Conservation (phyloP, 2,329 filamentous ascomycete genomes). For the Talaromyces sp. region DNA sequence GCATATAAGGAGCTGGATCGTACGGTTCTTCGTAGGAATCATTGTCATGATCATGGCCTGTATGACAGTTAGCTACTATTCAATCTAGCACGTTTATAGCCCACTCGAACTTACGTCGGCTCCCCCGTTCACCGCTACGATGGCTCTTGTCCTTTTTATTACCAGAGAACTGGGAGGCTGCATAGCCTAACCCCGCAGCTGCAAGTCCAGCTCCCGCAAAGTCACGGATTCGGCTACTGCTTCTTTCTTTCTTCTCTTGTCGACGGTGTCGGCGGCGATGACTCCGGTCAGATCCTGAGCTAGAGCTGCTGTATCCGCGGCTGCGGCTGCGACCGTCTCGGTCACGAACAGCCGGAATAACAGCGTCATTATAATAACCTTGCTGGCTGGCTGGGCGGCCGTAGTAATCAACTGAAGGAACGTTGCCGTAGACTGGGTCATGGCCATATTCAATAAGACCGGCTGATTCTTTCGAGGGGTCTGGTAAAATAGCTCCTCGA, state of each 20-base stretch:
- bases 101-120: slow-evolving; percentile 42
- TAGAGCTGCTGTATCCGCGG: slow-evolving; percentile 34
- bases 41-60: slow-evolving; percentile 28
- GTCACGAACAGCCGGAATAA: slow-evolving; percentile 36
- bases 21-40: slow-evolving; percentile 41
- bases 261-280: slow-evolving; percentile 28
- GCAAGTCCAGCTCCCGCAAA: slow-evolving; percentile 53
- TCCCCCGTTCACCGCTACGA: slow-evolving; percentile 42
- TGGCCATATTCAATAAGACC: slow-evolving; percentile 61
- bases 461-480: slow-evolving; percentile 40
- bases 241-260: slow-evolving; percentile 26
- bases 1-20: slow-evolving; percentile 34
- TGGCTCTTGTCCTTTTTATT: slow-evolving; percentile 47
- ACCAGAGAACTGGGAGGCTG: slow-evolving; percentile 53
- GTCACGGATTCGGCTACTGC: slow-evolving; percentile 38
- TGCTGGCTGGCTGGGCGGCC: slow-evolving; percentile 36
- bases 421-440: slow-evolving; percentile 56
- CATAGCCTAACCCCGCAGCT: slow-evolving; percentile 53
- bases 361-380: slow-evolving; percentile 39
- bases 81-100: neutral
- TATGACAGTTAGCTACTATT: slow-evolving; percentile 11
- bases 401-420: slow-evolving; percentile 44
- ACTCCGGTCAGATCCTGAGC: slow-evolving; percentile 32
- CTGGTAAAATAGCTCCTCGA: slow-evolving; percentile 37
- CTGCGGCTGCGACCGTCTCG: slow-evolving; percentile 43